Conservation (phyloP, 1,284 basidiomycete species). For the Puccinia novopanici region DNA sequence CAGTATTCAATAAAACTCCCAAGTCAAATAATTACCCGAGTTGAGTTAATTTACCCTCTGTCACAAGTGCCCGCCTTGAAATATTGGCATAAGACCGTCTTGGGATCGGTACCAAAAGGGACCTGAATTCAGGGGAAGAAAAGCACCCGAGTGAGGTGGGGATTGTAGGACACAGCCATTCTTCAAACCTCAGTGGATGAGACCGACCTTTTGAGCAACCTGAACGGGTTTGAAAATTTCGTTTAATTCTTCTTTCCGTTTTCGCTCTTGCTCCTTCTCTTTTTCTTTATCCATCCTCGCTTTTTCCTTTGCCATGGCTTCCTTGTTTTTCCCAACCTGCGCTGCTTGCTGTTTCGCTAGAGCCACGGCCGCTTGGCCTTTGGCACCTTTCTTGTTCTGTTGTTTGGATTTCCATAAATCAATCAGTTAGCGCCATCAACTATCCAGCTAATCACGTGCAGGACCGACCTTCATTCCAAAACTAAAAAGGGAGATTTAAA, state of each 20-base stretch:
- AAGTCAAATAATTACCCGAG: background rate
- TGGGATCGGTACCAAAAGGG: constrained; percentile 55
- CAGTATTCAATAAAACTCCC: background rate
- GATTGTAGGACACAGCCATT: background rate
- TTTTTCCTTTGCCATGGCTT: constrained; percentile 60
- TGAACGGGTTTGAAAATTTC: constrained; percentile 63
- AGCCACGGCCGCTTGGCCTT: constrained; percentile 82
- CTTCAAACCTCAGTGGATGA: background rate
- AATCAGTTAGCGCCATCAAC: background rate
- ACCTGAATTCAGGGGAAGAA: constrained; percentile 20
- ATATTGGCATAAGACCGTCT: constrained; percentile 58
- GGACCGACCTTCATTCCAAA: constrained; percentile 48
- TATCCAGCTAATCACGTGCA: background rate
- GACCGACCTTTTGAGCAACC: constrained; percentile 57
- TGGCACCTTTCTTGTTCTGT: constrained; percentile 91
- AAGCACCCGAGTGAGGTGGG: constrained; percentile 9
- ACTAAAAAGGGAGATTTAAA: background rate
- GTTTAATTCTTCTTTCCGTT: constrained; percentile 80
- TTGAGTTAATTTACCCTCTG: constrained; percentile 53
- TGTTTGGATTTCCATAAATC: constrained; percentile 59
- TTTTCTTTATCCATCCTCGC: constrained; percentile 70
- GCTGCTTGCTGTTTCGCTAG: constrained; percentile 72
- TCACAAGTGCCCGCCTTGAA: constrained; percentile 58
- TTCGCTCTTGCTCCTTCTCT: constrained; percentile 81
- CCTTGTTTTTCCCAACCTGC: constrained; percentile 74